These are phyloP conservation scores for Anisodus tanguticus DNA, from an alignment of 257 asterid genomes.

Conservation along the genomic window DNA sequence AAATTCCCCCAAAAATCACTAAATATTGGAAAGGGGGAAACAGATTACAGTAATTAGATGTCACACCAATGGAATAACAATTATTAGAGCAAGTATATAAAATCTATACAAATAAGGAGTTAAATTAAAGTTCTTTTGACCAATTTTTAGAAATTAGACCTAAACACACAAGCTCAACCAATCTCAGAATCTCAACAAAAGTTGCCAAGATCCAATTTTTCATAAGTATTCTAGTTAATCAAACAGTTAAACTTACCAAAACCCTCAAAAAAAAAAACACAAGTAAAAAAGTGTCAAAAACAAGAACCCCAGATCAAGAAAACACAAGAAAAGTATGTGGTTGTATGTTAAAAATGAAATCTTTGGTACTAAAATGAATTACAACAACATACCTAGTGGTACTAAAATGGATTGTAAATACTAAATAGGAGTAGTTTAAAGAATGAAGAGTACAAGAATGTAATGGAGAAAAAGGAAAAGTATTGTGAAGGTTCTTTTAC, in stretches of 20 bases:
- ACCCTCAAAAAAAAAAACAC: background rate
- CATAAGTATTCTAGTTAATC: background rate
- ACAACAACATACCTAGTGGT: no score
- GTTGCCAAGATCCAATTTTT: slow-evolving; percentile 52
- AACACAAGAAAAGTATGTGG: background rate
- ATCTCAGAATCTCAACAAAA: slow-evolving; percentile 71
- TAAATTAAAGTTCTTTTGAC: slow-evolving; percentile 8
- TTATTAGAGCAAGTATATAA: slow-evolving; percentile 19
- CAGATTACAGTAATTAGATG: slow-evolving; percentile 40
- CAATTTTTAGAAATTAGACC: slow-evolving; percentile 29
- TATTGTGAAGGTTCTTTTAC: slow-evolving; percentile 54
- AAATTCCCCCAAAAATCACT: slow-evolving; percentile 46
- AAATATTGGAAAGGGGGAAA: slow-evolving; percentile 42
- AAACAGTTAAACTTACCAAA: slow-evolving; percentile 28
- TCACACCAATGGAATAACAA: slow-evolving; percentile 35
- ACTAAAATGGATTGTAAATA: background rate
- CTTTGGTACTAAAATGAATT: background rate
- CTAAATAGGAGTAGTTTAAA: slow-evolving; percentile 33
- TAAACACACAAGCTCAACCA: slow-evolving; percentile 51
- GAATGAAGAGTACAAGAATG: slow-evolving; percentile 76
- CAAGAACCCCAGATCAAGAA: slow-evolving; percentile 38
- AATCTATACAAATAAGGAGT: slow-evolving; percentile 2
- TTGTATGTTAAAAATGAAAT: slow-evolving; percentile 36
- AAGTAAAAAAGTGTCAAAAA: slow-evolving; percentile 23
- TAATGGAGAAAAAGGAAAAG: slow-evolving; percentile 78